Base-by-base conservation (phyloP, 2,329 filamentous ascomycete species). In the Trichoderma arundinaceum region DNA sequence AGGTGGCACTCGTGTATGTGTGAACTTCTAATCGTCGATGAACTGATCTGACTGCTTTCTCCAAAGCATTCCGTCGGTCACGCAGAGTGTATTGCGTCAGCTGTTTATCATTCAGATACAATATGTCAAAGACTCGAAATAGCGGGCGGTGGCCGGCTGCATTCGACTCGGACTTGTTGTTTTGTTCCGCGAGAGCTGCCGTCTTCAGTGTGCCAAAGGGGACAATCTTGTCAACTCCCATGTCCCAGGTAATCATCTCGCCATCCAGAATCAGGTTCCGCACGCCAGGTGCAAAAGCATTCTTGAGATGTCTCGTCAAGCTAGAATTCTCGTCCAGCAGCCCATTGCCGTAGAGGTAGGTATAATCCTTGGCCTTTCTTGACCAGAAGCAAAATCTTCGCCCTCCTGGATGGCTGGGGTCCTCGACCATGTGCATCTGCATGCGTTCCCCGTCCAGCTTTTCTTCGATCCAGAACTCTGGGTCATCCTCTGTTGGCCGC, bases 191-290 rank as follows among this genome's bases (percentile, higher is more conserved):
- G 38, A 96, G 78, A 0, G 94, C 94, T 0, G 94, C 94, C 1
- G 92, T 94, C 78, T 99, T 99, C 56, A 99, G 83, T 0, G 92
- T 96, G 7, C 95, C 95, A 75, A 99, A 99, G 0, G 90, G 88
- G 15, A 96, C 90, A 60, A 95, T 91, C 64, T 90, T 90, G 78
- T 97, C 91, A 57, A 91, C 83, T 51, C 90, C 87, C 67, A 93
- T 91, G 74, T 98, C 92, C 95, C 95, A 99, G 0, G 94, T 97
- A 66, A 99, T 93, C 95, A 99, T 99, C 76, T 99, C 95, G 9
- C 95, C 95, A 72, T 99, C 95, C 0, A 99, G 83, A 57, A 99
- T 97, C 69, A 97, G 84, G 73, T 92, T 97, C 15, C 89, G 84
- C 0, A 98, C 92, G 1, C 89, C 88, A 0, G 87, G 80, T 2